These are phyloP conservation scores for Coemansia sp. DNA, from an alignment of 192 early-diverging fungal species.

Conservation along the genomic window DNA sequence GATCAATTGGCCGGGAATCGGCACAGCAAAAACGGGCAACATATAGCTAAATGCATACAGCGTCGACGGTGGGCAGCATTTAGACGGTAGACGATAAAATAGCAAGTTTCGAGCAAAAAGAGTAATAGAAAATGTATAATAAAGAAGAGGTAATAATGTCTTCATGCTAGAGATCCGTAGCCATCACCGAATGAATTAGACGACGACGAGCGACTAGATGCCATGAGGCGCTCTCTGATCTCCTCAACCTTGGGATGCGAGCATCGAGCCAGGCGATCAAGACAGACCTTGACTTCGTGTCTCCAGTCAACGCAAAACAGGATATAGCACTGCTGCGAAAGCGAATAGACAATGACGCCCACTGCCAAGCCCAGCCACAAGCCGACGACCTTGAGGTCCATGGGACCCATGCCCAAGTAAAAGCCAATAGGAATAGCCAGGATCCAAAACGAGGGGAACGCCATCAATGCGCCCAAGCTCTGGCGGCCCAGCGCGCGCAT, in stretches of 20 bases:
- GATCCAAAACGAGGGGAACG: constrained; percentile 59
- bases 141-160: neutral
- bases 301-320: constrained; percentile 48
- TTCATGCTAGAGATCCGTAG: constrained; percentile 14
- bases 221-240: neutral
- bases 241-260: constrained; percentile 7
- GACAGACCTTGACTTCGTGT: constrained; percentile 48
- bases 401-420: constrained; percentile 56
- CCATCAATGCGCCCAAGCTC: constrained; percentile 52
- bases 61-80: neutral
- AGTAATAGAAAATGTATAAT: neutral
- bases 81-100: too few relatives aligned
- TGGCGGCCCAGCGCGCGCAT: constrained; percentile 61
- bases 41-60: neutral
- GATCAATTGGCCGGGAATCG: neutral
- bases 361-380: constrained; percentile 64
- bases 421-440: constrained; percentile 58
- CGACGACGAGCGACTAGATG: too few relatives aligned
- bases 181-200: neutral
- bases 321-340: constrained; percentile 39
- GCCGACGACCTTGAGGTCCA: constrained; percentile 55
- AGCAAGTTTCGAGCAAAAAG: neutral
- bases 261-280: constrained; percentile 19
- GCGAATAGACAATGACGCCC: constrained; percentile 46
- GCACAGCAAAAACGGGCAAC: neutral